Evolutionary conservation across 371 early-diverging fungal genomes (phyloP).

Genomic region (Actinomortierella ambigua): DNA sequence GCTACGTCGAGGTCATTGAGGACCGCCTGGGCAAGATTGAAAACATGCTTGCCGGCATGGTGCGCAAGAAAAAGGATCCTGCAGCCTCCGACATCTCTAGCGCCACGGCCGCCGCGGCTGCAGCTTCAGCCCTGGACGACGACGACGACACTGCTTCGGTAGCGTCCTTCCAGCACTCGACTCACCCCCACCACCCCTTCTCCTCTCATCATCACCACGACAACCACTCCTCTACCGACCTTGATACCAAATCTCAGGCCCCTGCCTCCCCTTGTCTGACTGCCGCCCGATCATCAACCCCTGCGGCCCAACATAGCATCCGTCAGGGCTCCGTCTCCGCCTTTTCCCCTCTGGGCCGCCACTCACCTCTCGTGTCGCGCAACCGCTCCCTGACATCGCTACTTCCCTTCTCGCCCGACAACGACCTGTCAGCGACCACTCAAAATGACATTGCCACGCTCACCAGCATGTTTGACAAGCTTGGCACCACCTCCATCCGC

Average conservation of each 20-base stretch:
- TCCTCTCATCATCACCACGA: conserved; percentile 1
- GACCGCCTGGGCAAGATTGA: conserved; percentile 72
- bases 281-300: conserved; percentile 18
- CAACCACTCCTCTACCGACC: conserved; percentile 25
- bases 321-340: conserved; percentile 28
- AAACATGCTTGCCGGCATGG: conserved; percentile 56
- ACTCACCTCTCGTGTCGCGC: conserved; percentile 42
- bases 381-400: conserved; percentile 36
- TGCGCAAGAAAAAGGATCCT: conserved; percentile 40
- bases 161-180: neutral
- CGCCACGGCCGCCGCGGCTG: conserved; percentile 6
- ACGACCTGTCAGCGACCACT: neutral
- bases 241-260: conserved; percentile 38
- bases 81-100: conserved; percentile 7
- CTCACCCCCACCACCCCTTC: neutral
- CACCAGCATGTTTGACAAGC: conserved; percentile 37
- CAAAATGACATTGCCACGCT: conserved; percentile 17
- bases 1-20: conserved; percentile 75
- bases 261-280: conserved; percentile 35
- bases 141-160: conserved; percentile 11
- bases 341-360: conserved; percentile 24
- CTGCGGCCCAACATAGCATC: conserved; percentile 8
- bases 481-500: conserved; percentile 41
- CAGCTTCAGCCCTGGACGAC: conserved; percentile 16
- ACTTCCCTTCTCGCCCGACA: conserved; percentile 39